Evolutionary conservation across 2,329 filamentous ascomycete species (phyloP), one percentile per base, ranked within the genome.

Genomic region (Pyricularia sp.): DNA sequence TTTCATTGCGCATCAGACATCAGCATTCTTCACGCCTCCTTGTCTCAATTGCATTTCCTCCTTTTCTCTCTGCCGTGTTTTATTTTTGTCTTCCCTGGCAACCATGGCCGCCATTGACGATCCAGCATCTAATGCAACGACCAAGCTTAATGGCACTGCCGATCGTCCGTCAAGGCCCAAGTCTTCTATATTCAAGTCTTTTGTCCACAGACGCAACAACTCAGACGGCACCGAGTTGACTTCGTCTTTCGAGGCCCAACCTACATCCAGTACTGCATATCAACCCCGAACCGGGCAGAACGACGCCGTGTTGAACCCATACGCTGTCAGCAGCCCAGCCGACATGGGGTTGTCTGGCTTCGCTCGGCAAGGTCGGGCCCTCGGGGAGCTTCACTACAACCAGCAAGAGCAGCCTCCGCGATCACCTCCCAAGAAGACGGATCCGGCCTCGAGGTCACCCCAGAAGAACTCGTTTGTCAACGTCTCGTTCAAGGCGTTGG

Each of bases 331-430:
- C 12, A 55, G 62, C n/a, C 35, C 65, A 68, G n/a, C 55, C 62
- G 71, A 73, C 35, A 74, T 74, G 67, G 68, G 66, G 5, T 66
- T 71, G 64, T 70, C 73, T 67, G 76, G 72, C 66, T 78, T 73
- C 71, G 73, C 73, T 44, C 73, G 67, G 69, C 75, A 78, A 63
- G 74, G 78, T 6, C 73, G 78, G 40, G 80, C 83, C 64, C 76
- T 87, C 19, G 79, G 79, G 62, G 84, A 87, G 71, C 78, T 85
- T 59, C 82, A 82, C 66, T 79, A 82, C 66, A 86, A 86, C 71
- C 79, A 81, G 65, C 78, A 78, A 68, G 78, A 77, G 65, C 71
- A 75, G 62, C 69, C 72, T 26, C 72, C 75, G 28, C 72, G 76
- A 22, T 76, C 78, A 22, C 76, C 78, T 1, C 74, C 73, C 60